Conservation (phyloP, 192 early-diverging fungal genomes). For the Dissophora ornata region DNA sequence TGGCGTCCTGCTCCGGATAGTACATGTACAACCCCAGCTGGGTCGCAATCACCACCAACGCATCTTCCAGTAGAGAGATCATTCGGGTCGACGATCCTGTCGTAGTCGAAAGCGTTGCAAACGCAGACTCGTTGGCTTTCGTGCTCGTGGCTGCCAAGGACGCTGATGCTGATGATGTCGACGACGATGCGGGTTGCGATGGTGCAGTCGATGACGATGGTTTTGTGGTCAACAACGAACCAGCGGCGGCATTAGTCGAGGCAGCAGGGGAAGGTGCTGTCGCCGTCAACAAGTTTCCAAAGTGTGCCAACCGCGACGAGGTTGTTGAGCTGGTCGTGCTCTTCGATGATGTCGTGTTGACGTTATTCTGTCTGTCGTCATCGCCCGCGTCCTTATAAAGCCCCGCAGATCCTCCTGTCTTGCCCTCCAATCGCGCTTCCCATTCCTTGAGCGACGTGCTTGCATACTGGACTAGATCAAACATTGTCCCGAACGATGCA, state of each 20-base stretch:
- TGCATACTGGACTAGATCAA: conserved; percentile 51
- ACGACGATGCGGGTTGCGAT: neutral
- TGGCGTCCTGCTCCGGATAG: conserved; percentile 27
- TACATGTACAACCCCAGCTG: conserved; percentile 50
- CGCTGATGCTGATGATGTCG: neutral
- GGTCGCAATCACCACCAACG: conserved; percentile 46
- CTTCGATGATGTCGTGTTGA: conserved; percentile 7
- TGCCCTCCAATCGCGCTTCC: conserved; percentile 52
- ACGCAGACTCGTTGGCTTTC: conserved; percentile 29
- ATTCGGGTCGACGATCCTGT: conserved; percentile 46
- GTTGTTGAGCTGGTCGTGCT: conserved; percentile 20
- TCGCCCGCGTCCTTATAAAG: conserved; percentile 37
- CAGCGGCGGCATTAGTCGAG: neutral
- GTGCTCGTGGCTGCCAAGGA: neutral
- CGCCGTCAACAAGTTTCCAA: conserved; percentile 31
- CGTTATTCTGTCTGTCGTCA: conserved; percentile 30
- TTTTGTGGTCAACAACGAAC: neutral
- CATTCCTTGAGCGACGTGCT: conserved; percentile 52
- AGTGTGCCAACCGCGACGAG: conserved; percentile 29
- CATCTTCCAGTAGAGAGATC: conserved; percentile 48
- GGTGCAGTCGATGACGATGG: neutral
- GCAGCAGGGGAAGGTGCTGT: neutral
- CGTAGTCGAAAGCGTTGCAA: conserved; percentile 43
- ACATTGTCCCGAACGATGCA: conserved; percentile 56
- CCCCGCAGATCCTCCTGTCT: conserved; percentile 45